These are phyloP conservation scores for Kodamaea leandrae DNA, from an alignment of 805 yeast genomes.

Conservation along the genomic window DNA sequence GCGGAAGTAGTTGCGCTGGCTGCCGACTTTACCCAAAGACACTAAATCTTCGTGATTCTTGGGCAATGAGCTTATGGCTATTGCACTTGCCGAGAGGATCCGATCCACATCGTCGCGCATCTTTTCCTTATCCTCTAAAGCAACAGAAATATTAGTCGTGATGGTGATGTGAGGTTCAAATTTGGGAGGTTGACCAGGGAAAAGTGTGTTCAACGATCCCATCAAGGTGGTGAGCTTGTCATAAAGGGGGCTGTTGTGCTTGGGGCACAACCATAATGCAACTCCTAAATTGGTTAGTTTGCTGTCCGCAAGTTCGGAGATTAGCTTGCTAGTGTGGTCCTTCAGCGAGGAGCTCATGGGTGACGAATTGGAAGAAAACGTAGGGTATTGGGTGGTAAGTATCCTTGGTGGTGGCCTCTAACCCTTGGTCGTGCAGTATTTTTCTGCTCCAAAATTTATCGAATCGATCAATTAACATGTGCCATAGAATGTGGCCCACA, in stretches of 20 bases:
- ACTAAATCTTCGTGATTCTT: constrained; percentile 40
- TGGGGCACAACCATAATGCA: constrained; percentile 79
- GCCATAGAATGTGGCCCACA: too few species aligned
- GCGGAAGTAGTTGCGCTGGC: constrained; percentile 51
- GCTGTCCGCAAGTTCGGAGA: too few species aligned
- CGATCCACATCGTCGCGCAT: constrained; percentile 56
- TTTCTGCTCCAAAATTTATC: too few species aligned
- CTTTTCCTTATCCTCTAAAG: constrained; percentile 30
- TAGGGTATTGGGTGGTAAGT: too few species aligned
- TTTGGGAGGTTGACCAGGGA: constrained; percentile 61
- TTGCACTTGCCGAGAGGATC: constrained; percentile 55
- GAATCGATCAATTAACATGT: too few species aligned
- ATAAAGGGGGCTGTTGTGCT: constrained; percentile 47
- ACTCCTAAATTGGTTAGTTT: constrained; percentile 31
- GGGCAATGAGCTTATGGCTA: constrained; percentile 48
- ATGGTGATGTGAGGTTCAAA: constrained; percentile 80
- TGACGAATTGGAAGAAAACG: too few species aligned
- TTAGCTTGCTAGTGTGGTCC: background rate
- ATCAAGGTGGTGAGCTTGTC: constrained; percentile 60
- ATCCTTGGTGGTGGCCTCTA: too few species aligned
- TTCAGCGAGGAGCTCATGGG: too few species aligned
- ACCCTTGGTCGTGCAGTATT: too few species aligned
- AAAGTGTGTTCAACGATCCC: constrained; percentile 64
- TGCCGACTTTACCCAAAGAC: constrained; percentile 40
- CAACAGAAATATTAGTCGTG: constrained; percentile 55